Base-by-base conservation (phyloP, 352 stramenopile species). In the Globisporangium nodosum region DNA sequence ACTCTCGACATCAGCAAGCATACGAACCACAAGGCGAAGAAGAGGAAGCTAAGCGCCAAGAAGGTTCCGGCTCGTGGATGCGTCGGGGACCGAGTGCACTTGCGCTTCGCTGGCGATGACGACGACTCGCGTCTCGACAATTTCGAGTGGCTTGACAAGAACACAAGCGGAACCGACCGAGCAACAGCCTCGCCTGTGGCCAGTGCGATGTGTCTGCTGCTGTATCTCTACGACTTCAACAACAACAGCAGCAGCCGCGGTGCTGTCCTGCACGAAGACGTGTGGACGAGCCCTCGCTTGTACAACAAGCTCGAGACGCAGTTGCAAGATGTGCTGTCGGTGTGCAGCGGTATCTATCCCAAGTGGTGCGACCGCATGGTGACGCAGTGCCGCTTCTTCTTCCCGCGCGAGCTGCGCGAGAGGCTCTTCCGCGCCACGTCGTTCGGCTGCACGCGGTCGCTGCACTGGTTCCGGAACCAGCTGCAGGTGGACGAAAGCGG, bases 321-420 rank as follows among this genome's bases (percentile, higher is more conserved):
- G 60, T 63, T 94, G 52, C 78, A 88, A 63, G 83, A 94, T 64
- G 81, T 91, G 56, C 68, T 94, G n/a, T 87, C 78, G 1, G 73
- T 92, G 43, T 90, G 79, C 65, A 91, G 81, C 65, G 80, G 81
- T 54, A 88, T 87, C 52, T 94, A 94, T 67, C 82, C 85, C 5
- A 63, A 71, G 13, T 94, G 85, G 85, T 92, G 72, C 63, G 81
- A 92, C 69, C 61, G 63, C 2, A 60, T 94, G 37, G 71, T 90
- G n/a, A 83, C 76, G 4, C 60, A 88, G 58, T 92, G 77, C 61
- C 87, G 85, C 52, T 94, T 92, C 52, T 90, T 94, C 39, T 94
- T 94, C 21, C 77, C 85, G 0, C 75, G 75, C 21, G 72, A 88
- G 39, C 61, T 92, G 9, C 75, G 85, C 11, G 74, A 92, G 50